Percentiles rank a stretch among this genome's conserved stretches.
These are phyloP conservation scores for Cytauxzoon felis DNA, from an alignment of 169 alveolate species.

Conservation along the genomic window DNA sequence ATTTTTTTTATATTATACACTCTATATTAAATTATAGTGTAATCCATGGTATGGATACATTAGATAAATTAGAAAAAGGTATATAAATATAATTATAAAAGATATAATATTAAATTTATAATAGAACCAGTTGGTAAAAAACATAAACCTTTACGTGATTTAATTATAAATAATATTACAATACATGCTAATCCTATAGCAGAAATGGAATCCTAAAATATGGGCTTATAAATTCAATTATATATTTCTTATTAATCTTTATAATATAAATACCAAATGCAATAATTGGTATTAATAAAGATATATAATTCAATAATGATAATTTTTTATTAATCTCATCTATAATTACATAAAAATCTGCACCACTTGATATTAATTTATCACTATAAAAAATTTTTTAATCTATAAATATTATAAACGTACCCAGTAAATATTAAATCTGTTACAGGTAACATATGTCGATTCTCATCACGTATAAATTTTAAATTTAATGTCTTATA, in stretches of 20 bases:
- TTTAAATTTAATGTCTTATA: conserved; percentile 10
- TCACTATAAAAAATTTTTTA: background rate
- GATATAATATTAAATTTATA: background rate
- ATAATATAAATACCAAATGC: background rate
- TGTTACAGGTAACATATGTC: conserved; percentile 58
- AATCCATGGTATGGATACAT: conserved; percentile 88
- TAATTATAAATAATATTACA: conserved; percentile 66
- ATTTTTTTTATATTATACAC: background rate
- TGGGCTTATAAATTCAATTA: background rate
- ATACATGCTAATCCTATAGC: conserved; percentile 89
- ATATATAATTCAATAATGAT: background rate
- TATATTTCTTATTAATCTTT: background rate
- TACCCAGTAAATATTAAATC: conserved; percentile 42
- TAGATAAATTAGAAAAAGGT: conserved; percentile 84
- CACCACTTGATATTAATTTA: conserved; percentile 45
- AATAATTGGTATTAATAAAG: conserved; percentile 20
- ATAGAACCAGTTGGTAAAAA: conserved; percentile 80
- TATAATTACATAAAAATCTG: conserved; percentile 49
- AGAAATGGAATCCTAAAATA: conserved; percentile 74
- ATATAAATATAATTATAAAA: background rate
- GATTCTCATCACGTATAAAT: conserved; percentile 9
- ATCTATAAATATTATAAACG: background rate
- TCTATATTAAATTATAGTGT: conserved; percentile 61
- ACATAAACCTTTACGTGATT: conserved; percentile 77
- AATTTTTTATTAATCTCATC: conserved; percentile 8